Conservation (phyloP, 2,329 filamentous ascomycete species). For the Aureobasidium sp. region DNA sequence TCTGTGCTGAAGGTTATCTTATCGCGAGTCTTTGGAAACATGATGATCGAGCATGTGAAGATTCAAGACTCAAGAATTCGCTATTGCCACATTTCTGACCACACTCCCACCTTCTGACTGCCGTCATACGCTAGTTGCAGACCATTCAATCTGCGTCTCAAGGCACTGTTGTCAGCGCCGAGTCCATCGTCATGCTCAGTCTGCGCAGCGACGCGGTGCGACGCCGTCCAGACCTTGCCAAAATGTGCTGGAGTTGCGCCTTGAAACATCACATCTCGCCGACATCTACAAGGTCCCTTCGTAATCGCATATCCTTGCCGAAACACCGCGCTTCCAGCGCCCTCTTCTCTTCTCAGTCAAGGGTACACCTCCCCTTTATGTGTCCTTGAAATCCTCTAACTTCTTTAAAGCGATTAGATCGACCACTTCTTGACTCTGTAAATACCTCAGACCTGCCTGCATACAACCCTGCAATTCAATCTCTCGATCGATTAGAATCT, state of each 20-base stretch:
- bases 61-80: neutral
- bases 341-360: neutral
- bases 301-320: neutral
- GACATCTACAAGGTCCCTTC: neutral
- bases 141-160: neutral
- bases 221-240: neutral
- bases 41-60: conserved; percentile 1
- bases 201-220: neutral
- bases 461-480: neutral
- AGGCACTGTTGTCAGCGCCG: neutral
- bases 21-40: neutral
- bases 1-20: neutral
- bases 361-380: neutral
- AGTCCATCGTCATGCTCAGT: neutral
- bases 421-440: neutral
- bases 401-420: neutral
- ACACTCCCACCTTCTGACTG: neutral
- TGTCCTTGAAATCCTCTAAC: neutral
- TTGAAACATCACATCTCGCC: conserved; percentile 2
- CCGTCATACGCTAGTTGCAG: neutral
- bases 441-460: neutral
- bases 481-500: neutral
- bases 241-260: conserved; percentile 14
- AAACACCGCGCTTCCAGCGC: neutral
- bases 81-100: neutral